A percentile compares a stretch with the other conserved stretches of the same genome.
Conservation (phyloP, 2,329 filamentous ascomycete genomes). For the Parastagonospora avenae region DNA sequence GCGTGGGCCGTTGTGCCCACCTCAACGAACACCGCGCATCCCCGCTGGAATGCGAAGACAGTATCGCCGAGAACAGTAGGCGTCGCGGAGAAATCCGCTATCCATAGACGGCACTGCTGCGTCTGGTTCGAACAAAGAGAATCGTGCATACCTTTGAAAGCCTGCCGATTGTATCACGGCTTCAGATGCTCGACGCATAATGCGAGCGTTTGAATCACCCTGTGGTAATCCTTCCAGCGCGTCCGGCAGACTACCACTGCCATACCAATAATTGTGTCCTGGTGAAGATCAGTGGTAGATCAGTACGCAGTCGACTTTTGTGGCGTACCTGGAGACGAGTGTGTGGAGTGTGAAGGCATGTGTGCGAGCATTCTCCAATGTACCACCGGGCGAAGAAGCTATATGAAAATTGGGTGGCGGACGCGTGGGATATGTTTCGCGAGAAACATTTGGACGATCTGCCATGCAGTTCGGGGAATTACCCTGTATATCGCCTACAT, state of each 20-base stretch:
- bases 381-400: conserved; percentile 24
- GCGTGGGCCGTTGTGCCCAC: too few relatives aligned
- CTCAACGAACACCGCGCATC: too few relatives aligned
- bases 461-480: conserved; percentile 39
- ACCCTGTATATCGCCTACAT: conserved; percentile 33
- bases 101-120: neutral
- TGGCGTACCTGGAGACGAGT: conserved; percentile 39
- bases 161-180: conserved; percentile 33
- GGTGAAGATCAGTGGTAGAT: neutral
- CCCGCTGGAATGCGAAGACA: too few relatives aligned
- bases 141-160: conserved; percentile 37
- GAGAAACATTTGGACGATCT: conserved; percentile 30
- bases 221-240: conserved; percentile 31
- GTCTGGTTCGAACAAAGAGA: neutral
- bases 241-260: conserved; percentile 36
- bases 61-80: too few relatives aligned
- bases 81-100: too few relatives aligned
- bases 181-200: conserved; percentile 42
- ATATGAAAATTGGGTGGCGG: conserved; percentile 24
- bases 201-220: conserved; percentile 28
- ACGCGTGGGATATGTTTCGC: conserved; percentile 25
- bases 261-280: conserved; percentile 42
- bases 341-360: conserved; percentile 44
- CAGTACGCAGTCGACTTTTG: neutral
- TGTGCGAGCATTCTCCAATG: conserved; percentile 43